Base-by-base conservation (phyloP, 2,329 filamentous ascomycete species). In the Hortaea sp. region DNA sequence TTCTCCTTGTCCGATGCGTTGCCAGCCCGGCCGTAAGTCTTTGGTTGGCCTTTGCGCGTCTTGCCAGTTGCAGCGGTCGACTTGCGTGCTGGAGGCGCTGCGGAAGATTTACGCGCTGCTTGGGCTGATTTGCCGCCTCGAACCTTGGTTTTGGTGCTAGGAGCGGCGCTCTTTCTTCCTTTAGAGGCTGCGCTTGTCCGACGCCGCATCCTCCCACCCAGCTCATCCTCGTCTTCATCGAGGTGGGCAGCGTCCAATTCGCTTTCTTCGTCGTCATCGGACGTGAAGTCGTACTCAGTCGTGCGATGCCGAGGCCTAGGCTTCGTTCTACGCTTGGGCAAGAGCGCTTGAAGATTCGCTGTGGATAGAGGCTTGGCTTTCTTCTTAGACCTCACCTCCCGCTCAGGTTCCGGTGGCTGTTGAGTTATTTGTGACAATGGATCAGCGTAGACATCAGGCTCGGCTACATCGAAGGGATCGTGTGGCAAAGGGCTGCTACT, bases 1-100 rank as follows among this genome's bases (percentile, higher is more conserved):
- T 72, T 69, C 50, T 70, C 69, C 46, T 72, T 69, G 2, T 64
- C 68, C 28, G 35, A 60, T 60, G 48, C 62, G 54, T 46, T 66
- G 64, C 5, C 60, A 65, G 45, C 47, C 37, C 52, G 50, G 37
- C 53, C 53, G 39, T 60, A 62, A 2, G 58, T 62, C 46, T 49
- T 58, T 5, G 46, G 42, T n/a, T 38, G 37, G 13, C 48, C 48
- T 47, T 52, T 56, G 20, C 34, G 42, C 35, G 39, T 34, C 20
- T 41, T 44, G 28, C 41, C 29, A 37, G 43, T 31, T 35, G 41
- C 32, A 28, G 34, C 42, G 5, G 56, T 31, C 6, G 44, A 9
- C 34, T 51, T 48, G n/a, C 51, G 47, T 7, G 39, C 38, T 6
- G 47, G 35, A n/a, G 48, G 38, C 7, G 48, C 45, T 1, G 47